Base-by-base conservation (phyloP, 371 early-diverging fungal species). In the Saksenaea vasiformis region DNA sequence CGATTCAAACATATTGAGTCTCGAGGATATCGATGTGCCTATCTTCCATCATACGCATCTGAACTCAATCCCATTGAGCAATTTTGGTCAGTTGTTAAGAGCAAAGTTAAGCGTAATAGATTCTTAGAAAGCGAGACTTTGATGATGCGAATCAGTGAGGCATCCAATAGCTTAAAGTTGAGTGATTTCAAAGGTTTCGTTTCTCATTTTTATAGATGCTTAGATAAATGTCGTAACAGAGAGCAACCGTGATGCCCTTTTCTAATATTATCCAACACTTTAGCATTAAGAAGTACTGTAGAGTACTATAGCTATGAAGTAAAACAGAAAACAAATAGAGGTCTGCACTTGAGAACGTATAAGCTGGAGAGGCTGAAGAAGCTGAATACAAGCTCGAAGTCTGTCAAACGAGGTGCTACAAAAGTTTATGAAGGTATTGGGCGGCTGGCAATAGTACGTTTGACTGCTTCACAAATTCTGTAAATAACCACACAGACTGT, bases 191-290 rank as follows among this genome's bases (percentile, higher is more conserved):
- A 38, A 13, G 63, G 63, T 10, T 55, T 62, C 35, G 35, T 47
- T 60, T 31, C 31, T 24, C 51, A 47, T 62, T 62, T 28, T 38
- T 36, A 62, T 56, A 61, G 43, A 51, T 61, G 62, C 51, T 54
- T n/a, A 37, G 27, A 38, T 39, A 62, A 14, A 59, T 31, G 31
- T 31, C 31, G 31, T 31, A 31, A 31, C 31, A 31, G 31, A 31
- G 31, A 31, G 31, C 31, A 31, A 31, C 31, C 7, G 31, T 31
- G 31, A 31, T 31, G 31, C 31, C 31, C 31, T 31, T 31, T 31
- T 31, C 7, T 7, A 31, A 2, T 31, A 31, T 31, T 31, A 31
- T 31, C 31, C 31, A 31, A 31, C 31, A 31, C 31, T 31, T 31
- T 31, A 31, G 31, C 31, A 31, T 31, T 31, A 31, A 31, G 31